phyloP scores from a whole-genome alignment of 2,329 filamentous ascomycete species.

The Dothiorella sarmentorum region DNA sequence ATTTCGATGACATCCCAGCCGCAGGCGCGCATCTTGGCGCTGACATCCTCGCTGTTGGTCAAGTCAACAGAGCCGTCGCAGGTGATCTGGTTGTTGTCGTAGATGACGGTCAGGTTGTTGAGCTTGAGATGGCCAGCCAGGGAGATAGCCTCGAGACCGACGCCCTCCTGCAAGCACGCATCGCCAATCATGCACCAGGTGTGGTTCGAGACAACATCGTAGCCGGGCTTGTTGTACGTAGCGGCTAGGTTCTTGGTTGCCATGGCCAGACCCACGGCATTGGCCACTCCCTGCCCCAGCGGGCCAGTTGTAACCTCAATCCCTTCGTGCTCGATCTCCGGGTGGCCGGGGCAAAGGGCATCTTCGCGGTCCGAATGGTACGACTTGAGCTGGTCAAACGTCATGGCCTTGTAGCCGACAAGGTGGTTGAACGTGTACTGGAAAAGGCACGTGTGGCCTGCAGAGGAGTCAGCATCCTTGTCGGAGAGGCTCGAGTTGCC shows the following conservation, averaged over 20 bases:
- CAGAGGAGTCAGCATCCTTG: neutral
- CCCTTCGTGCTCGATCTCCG: constrained; percentile 56
- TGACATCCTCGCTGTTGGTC: constrained; percentile 55
- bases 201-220: constrained; percentile 49
- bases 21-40: constrained; percentile 55
- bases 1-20: constrained; percentile 57
- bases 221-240: constrained; percentile 51
- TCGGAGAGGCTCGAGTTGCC: no score
- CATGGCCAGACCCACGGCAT: constrained; percentile 58
- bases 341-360: constrained; percentile 54
- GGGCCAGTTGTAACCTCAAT: constrained; percentile 60
- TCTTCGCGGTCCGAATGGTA: constrained; percentile 50
- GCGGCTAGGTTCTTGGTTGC: constrained; percentile 55
- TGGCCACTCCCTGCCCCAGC: constrained; percentile 58
- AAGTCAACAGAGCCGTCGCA: constrained; percentile 57
- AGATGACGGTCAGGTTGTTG: constrained; percentile 56
- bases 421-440: constrained; percentile 55
- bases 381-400: constrained; percentile 55
- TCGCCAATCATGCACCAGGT: constrained; percentile 59
- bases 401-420: constrained; percentile 54
- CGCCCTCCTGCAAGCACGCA: constrained; percentile 58
- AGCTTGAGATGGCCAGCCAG: constrained; percentile 55
- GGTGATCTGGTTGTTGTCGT: constrained; percentile 61
- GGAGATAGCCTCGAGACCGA: constrained; percentile 55
- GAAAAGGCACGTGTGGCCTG: constrained; percentile 53